A percentile compares a stretch with the other conserved stretches of the same genome.
phyloP scores from a whole-genome alignment of 345 rosid species.

The Chamaenerion angustifolium region DNA sequence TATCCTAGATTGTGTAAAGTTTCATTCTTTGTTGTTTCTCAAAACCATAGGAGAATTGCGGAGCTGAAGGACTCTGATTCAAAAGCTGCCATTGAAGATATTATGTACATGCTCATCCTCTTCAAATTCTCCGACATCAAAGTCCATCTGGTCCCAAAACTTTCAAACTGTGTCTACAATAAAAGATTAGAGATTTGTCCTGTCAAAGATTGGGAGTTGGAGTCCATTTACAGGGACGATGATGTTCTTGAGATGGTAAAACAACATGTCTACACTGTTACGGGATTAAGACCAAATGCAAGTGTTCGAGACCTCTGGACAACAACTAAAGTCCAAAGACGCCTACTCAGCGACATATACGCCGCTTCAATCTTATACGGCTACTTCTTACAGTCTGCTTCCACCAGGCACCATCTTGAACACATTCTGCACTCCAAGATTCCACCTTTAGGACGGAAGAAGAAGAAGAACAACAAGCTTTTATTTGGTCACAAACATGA shows the following conservation, averaged over 20 bases:
- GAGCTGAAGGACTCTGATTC: constrained; percentile 53
- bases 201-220: constrained; percentile 80
- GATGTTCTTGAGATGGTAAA: constrained; percentile 54
- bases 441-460: constrained; percentile 12
- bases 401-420: constrained; percentile 60
- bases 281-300: constrained; percentile 59
- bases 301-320: constrained; percentile 83
- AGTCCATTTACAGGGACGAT: constrained; percentile 63
- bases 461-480: constrained; percentile 15
- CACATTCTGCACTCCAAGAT: constrained; percentile 25
- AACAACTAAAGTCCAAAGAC: constrained; percentile 45
- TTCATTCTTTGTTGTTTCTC: constrained; percentile 6
- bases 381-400: constrained; percentile 76
- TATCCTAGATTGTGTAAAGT: no score
- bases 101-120: constrained; percentile 74
- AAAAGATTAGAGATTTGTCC: constrained; percentile 86
- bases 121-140: constrained; percentile 72
- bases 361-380: constrained; percentile 65
- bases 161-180: constrained; percentile 69
- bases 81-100: constrained; percentile 64
- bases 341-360: constrained; percentile 40
- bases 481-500: constrained; percentile 21
- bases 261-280: constrained; percentile 58
- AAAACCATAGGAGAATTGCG: constrained; percentile 62
- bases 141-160: constrained; percentile 79